A percentile compares a stretch with the other conserved stretches of the same genome.
Evolutionary conservation across 2,329 filamentous ascomycete species (phyloP).

Genomic region (Hypoxylon sp.): DNA sequence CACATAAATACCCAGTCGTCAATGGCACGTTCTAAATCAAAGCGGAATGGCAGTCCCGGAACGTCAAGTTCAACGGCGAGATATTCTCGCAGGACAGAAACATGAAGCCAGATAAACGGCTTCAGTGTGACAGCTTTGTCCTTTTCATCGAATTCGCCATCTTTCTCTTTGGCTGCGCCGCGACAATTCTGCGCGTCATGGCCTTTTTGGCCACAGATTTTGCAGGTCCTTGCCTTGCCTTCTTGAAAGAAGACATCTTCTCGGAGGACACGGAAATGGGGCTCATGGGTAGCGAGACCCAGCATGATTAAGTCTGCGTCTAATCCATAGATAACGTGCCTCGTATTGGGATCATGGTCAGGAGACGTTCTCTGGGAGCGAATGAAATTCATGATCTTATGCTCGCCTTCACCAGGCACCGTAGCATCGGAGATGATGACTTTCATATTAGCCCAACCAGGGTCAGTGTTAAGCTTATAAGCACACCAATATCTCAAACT

Average conservation of each 20-base stretch:
- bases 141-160: slow-evolving; percentile 86
- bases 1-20: slow-evolving; percentile 99
- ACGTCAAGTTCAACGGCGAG: slow-evolving; percentile 90
- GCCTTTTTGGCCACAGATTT: slow-evolving; percentile 90
- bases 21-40: slow-evolving; percentile 92
- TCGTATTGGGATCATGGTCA: slow-evolving; percentile 95
- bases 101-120: slow-evolving; percentile 98
- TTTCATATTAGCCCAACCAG: slow-evolving; percentile 95
- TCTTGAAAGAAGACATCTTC: slow-evolving; percentile 98
- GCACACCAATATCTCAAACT: slow-evolving; percentile 97
- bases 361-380: slow-evolving; percentile 92
- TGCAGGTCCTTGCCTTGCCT: slow-evolving; percentile 84
- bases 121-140: slow-evolving; percentile 79
- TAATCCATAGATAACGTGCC: slow-evolving; percentile 97
- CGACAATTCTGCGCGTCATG: slow-evolving; percentile 90
- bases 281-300: slow-evolving; percentile 95
- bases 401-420: slow-evolving; percentile 96
- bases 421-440: slow-evolving; percentile 99
- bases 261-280: slow-evolving; percentile 94
- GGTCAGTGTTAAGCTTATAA: slow-evolving; percentile 97
- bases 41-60: slow-evolving; percentile 85
- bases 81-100: slow-evolving; percentile 92
- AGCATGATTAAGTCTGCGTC: slow-evolving; percentile 99
- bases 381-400: slow-evolving; percentile 99
- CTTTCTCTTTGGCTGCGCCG: slow-evolving; percentile 83